Evolutionary conservation across 1,284 basidiomycete genomes (phyloP), one percentile per base, ranked within the genome.

Genomic region (Psilocybe mexicana): DNA sequence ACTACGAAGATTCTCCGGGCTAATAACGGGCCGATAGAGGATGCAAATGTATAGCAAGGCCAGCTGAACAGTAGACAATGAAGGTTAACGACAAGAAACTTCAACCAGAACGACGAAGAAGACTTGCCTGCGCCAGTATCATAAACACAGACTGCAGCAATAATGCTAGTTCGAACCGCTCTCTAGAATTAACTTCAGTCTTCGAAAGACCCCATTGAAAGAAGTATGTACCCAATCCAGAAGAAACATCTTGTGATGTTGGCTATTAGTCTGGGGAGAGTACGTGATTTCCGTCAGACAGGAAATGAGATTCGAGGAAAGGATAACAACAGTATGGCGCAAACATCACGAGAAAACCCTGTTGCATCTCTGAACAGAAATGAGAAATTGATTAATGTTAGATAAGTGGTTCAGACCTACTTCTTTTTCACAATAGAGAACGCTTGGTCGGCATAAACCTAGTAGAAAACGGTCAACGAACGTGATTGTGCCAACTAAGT

Each of bases 181-280:
- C 80, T 43, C 79, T 81, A 59, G 38, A 11, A 53, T 18, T 5
- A 36, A 57, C 26, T 7, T 43, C 49, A 14, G 48, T 43, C 18
- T 38, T 35, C 43, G 23, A 51, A 52, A 52, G 24, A 43, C 10
- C n/a, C 23, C 36, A 10, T 11, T 1, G 3, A 43, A 7, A 2
- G 12, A 12, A 1, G 23, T 47, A 63, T 55, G 12, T 54, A 80
- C 70, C 92, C 92, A 49, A 94, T 73, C 92, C 93, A 93, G 74
- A 93, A 93, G 77, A 94, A 93, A 72, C 90, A 92, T 67, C 91
- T 79, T 23, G 87, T 87, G 55, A 93, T 90, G 71, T 93, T 93
- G 52, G 92, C 90, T 60, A 92, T 78, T 42, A 92, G 76, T 61
- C 89, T 91, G 55, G 43, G 61, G 55, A 51, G 43, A 44, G 52